Conservation (phyloP, 2,329 filamentous ascomycete genomes). For the Blumeria hordei region DNA sequence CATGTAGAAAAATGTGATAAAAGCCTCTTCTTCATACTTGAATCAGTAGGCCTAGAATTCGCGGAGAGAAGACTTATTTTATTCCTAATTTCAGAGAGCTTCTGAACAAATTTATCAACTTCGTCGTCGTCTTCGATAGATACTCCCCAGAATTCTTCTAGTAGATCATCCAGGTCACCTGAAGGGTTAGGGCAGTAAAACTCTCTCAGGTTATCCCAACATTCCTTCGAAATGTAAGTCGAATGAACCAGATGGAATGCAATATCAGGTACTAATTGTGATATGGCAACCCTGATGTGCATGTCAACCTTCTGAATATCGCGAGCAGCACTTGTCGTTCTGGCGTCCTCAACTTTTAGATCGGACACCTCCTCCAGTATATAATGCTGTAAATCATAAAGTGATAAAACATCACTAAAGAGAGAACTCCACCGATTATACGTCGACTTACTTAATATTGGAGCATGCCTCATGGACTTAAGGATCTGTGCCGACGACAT, state of each 20-base stretch:
- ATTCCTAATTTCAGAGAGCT: background rate
- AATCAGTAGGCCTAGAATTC: background rate
- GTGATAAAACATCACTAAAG: background rate
- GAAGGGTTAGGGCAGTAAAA: background rate
- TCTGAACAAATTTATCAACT: background rate
- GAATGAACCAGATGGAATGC: background rate
- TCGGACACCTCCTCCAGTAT: background rate
- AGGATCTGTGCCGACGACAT: conserved; percentile 1
- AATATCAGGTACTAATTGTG: background rate
- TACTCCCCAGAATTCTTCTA: background rate
- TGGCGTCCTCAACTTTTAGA: too few species aligned
- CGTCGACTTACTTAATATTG: background rate
- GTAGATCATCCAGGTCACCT: background rate
- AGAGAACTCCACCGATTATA: background rate
- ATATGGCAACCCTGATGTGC: background rate
- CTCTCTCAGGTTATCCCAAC: background rate
- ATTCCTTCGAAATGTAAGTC: background rate
- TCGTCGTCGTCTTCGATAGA: background rate
- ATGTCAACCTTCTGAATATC: background rate
- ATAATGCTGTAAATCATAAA: background rate
- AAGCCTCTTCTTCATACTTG: background rate
- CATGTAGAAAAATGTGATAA: background rate
- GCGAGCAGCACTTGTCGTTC: too few species aligned
- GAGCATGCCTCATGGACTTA: background rate
- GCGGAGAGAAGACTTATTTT: background rate